phyloP scores from a whole-genome alignment of 2,329 filamentous ascomycete genomes.

The Didymella segeticola region DNA sequence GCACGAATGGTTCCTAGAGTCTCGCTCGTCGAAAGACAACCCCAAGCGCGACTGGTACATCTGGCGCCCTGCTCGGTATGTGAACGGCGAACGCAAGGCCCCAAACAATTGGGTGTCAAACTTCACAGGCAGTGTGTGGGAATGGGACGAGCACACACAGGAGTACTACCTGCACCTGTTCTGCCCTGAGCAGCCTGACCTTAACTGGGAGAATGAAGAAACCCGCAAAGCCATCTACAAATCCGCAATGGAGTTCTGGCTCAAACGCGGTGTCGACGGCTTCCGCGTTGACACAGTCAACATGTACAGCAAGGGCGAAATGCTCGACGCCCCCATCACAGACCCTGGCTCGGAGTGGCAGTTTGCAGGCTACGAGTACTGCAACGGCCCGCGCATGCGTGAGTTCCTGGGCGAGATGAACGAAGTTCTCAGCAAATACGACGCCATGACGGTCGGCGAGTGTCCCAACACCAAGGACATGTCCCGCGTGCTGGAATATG shows the following conservation, averaged over 20 bases:
- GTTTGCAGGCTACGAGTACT: slow-evolving; percentile 59
- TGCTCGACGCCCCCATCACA: slow-evolving; percentile 43
- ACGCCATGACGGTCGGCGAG: slow-evolving; percentile 75
- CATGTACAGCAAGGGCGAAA: slow-evolving; percentile 47
- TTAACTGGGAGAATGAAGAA: slow-evolving; percentile 81
- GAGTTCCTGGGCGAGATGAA: slow-evolving; percentile 72
- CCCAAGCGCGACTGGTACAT: slow-evolving; percentile 64
- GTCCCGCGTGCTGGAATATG: slow-evolving; percentile 64
- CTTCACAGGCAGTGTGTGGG: slow-evolving; percentile 70
- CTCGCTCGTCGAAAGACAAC: slow-evolving; percentile 57
- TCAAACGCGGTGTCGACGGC: slow-evolving; percentile 69
- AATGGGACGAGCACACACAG: slow-evolving; percentile 73
- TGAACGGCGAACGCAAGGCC: slow-evolving; percentile 67
- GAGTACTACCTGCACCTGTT: slow-evolving; percentile 81
- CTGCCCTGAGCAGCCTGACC: slow-evolving; percentile 76
- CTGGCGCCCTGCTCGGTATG: slow-evolving; percentile 56
- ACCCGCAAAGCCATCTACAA: slow-evolving; percentile 74
- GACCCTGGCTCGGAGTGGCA: slow-evolving; percentile 43
- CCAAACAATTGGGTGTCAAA: slow-evolving; percentile 78
- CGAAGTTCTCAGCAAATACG: slow-evolving; percentile 64
- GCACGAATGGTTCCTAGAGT: slow-evolving; percentile 66
- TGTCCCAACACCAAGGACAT: slow-evolving; percentile 68
- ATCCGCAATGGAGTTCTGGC: slow-evolving; percentile 76
- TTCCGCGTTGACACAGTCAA: slow-evolving; percentile 52
- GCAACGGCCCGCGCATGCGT: slow-evolving; percentile 72